Conservation (phyloP, 331 rosid species). For the Telfairia occidentalis region DNA sequence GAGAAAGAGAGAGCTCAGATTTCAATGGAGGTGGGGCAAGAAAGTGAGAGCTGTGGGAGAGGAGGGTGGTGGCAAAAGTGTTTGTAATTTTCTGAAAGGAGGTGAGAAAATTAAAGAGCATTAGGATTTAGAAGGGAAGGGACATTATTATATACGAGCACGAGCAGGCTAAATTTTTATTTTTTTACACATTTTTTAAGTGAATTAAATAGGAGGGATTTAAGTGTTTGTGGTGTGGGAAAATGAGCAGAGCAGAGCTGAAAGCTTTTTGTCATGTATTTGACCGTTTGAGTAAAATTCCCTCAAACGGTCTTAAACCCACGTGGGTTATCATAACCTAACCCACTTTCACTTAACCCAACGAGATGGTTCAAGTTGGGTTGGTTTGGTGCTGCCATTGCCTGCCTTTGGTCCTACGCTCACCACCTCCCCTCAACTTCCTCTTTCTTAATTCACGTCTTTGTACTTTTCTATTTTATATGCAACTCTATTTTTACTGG, state of each 20-base stretch:
- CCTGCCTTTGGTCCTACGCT: conserved; percentile 8
- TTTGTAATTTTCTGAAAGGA: not conserved
- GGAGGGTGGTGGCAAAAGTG: not conserved
- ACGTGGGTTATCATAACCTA: conserved; percentile 21
- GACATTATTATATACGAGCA: conserved; percentile 7
- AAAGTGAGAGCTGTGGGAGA: not conserved
- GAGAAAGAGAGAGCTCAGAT: not conserved
- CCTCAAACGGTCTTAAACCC: conserved; percentile 62
- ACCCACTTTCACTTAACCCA: conserved; percentile 13
- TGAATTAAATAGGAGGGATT: not conserved
- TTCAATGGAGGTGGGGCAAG: not conserved
- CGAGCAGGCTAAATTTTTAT: not conserved
- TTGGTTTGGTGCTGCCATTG: not conserved
- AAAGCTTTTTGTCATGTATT: conserved; percentile 9
- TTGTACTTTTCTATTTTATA: not conserved
- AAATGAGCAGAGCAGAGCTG: conserved; percentile 21
- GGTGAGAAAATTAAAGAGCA: not conserved
- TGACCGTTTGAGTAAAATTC: not conserved
- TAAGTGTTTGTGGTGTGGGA: conserved; percentile 17
- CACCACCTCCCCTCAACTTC: not conserved
- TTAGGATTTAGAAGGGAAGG: not conserved
- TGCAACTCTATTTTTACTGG: not conserved
- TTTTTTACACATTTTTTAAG: not conserved
- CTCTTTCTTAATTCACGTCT: not conserved
- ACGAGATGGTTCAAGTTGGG: not conserved